Conservation (phyloP, 768 basidiomycete species). For the Trametes maxima region DNA sequence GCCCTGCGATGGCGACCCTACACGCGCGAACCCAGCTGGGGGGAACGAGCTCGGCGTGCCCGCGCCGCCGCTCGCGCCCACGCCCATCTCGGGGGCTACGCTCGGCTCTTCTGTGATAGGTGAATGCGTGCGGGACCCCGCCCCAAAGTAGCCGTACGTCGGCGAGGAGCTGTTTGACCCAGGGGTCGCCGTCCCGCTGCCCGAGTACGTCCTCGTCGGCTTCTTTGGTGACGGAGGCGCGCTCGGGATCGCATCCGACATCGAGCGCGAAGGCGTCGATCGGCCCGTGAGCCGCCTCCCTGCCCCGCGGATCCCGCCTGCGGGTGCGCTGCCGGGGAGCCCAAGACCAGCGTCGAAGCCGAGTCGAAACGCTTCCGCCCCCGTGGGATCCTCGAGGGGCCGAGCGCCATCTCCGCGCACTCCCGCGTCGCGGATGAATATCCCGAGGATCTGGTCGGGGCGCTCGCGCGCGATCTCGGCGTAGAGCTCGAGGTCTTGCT, state of each 20-base stretch:
- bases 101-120: slow-evolving; percentile 29
- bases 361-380: slow-evolving; percentile 31
- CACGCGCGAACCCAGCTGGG: neutral
- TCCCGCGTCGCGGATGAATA: slow-evolving; percentile 82
- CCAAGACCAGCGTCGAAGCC: neutral
- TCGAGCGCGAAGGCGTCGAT: slow-evolving; percentile 14
- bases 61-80: neutral
- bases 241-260: slow-evolving; percentile 19
- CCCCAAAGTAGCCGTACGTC: slow-evolving; percentile 22
- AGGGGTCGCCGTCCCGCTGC: neutral
- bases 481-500: slow-evolving; percentile 95
- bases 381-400: slow-evolving; percentile 67
- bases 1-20: slow-evolving; percentile 2
- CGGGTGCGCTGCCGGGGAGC: neutral
- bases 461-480: slow-evolving; percentile 70
- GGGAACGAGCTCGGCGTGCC: slow-evolving; percentile 6
- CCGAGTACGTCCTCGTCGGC: slow-evolving; percentile 21
- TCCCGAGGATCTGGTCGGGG: slow-evolving; percentile 68
- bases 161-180: neutral
- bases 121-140: slow-evolving; percentile 14
- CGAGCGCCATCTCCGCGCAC: slow-evolving; percentile 35
- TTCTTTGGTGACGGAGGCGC: neutral
- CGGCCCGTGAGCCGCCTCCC: slow-evolving; percentile 3
- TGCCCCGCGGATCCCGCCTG: slow-evolving; percentile 6
- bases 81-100: slow-evolving; percentile 14